A percentile compares a stretch with the other conserved stretches of the same genome.
These are phyloP conservation scores for Amyloporia xantha DNA, from an alignment of 768 basidiomycete species.

Conservation along the genomic window DNA sequence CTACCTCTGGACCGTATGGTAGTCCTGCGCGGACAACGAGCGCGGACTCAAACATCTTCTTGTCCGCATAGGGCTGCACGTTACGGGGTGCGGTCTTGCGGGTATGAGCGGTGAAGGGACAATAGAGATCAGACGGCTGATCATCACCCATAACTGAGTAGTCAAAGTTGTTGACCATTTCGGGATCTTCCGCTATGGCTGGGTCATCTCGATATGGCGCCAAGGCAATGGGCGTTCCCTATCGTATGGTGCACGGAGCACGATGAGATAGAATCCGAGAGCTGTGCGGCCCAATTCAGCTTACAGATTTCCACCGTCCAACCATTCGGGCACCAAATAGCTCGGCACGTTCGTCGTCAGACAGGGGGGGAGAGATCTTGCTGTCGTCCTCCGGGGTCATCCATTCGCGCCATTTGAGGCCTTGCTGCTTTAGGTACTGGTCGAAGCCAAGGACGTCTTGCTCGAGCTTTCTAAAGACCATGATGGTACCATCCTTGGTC, in stretches of 20 bases:
- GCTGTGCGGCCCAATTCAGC: no score
- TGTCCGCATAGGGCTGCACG: conserved; percentile 15
- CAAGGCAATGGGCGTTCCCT: background rate
- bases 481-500: conserved; percentile 1
- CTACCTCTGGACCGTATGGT: conserved; percentile 30
- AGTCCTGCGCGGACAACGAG: conserved; percentile 28
- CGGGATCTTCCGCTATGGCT: background rate
- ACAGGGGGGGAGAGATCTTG: conserved; percentile 19
- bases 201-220: background rate
- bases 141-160: background rate
- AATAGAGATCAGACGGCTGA: conserved; percentile 13
- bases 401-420: background rate
- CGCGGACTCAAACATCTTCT: conserved; percentile 17
- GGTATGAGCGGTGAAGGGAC: conserved; percentile 43
- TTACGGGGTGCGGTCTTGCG: conserved; percentile 41
- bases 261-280: no score
- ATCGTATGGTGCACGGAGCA: no score
- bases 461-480: conserved; percentile 1
- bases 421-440: background rate
- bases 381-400: background rate
- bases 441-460: background rate
- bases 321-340: conserved; percentile 46
- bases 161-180: background rate
- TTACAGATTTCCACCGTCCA: conserved; percentile 51
- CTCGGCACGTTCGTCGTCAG: conserved; percentile 36